Conservation (phyloP, 306 rosid species). For the Vicia sativa region DNA sequence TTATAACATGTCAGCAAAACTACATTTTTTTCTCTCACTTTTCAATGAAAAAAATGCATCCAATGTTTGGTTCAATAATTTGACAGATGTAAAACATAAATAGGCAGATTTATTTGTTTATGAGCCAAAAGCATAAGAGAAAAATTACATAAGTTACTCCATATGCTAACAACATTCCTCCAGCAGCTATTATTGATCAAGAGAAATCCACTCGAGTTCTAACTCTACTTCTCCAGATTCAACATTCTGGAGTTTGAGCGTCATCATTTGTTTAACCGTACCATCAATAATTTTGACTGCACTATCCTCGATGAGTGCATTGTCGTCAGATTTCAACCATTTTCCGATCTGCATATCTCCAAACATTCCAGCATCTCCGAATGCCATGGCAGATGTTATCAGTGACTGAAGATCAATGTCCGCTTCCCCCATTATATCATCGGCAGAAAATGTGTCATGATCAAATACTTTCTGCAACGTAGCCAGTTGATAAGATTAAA, state of each 20-base stretch:
- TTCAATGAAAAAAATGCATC: conserved; percentile 20
- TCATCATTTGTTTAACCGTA: conserved; percentile 66
- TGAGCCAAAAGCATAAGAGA: conserved; percentile 25
- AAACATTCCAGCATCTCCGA: conserved; percentile 93
- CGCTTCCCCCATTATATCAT: conserved; percentile 99
- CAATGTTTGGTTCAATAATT: conserved; percentile 33
- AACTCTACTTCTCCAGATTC: conserved; percentile 83
- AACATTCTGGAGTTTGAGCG: conserved; percentile 89
- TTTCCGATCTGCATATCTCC: conserved; percentile 95
- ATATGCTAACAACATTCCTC: conserved; percentile 30
- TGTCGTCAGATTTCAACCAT: conserved; percentile 93
- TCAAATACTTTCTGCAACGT: conserved; percentile 81
- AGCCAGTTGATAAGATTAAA: conserved; percentile 27
- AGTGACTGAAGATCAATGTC: conserved; percentile 93
- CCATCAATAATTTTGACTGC: conserved; percentile 76
- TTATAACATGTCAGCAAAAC: conserved; percentile 6
- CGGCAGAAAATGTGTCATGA: conserved; percentile 88
- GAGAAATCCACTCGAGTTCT: conserved; percentile 96
- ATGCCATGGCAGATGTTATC: conserved; percentile 92
- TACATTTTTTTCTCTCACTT: neutral
- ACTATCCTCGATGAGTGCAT: conserved; percentile 80
- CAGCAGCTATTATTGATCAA: conserved; percentile 66
- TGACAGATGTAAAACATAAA: too few relatives aligned
- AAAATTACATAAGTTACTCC: conserved; percentile 42
- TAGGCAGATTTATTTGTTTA: conserved; percentile 36